Evolutionary conservation across 1,139 yeast species (phyloP).

Genomic region (Magnusiomyces suaveolens): DNA sequence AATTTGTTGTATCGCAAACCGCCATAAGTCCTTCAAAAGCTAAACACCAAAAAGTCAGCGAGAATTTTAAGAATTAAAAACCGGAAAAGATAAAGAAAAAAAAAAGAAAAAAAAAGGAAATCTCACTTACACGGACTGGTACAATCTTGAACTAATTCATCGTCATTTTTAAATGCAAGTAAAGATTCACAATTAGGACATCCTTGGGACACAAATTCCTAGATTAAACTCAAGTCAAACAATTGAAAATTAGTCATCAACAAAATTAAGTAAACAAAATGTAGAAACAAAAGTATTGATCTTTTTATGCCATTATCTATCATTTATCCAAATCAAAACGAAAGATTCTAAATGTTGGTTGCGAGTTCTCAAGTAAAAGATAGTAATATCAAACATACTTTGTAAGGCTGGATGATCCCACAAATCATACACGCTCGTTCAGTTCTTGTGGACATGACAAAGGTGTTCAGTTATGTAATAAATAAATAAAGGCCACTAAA

Average conservation of each 20-base stretch:
- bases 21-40: conserved; percentile 94
- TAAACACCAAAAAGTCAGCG: conserved; percentile 10
- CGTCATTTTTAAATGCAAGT: conserved; percentile 70
- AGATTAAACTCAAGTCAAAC: conserved; percentile 17
- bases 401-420: conserved; percentile 76
- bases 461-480: not conserved
- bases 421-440: conserved; percentile 98
- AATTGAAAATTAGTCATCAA: no score
- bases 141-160: conserved; percentile 76
- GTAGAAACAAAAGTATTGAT: no score
- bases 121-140: conserved; percentile 64
- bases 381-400: conserved; percentile 36
- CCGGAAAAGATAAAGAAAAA: no score
- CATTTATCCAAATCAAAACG: no score
- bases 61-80: no score
- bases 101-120: not conserved
- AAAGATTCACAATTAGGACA: conserved; percentile 98
- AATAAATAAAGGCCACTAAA: no score
- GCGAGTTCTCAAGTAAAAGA: no score
- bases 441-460: conserved; percentile 49
- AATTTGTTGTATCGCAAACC: conserved; percentile 69
- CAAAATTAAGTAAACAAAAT: not conserved
- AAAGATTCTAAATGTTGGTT: no score
- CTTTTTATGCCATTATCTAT: no score
- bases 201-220: conserved; percentile 67